Percentiles rank a stretch among this genome's conserved stretches.
phyloP scores from a whole-genome alignment of 352 stramenopile genomes.

The Globisporangium uncinulatum region DNA sequence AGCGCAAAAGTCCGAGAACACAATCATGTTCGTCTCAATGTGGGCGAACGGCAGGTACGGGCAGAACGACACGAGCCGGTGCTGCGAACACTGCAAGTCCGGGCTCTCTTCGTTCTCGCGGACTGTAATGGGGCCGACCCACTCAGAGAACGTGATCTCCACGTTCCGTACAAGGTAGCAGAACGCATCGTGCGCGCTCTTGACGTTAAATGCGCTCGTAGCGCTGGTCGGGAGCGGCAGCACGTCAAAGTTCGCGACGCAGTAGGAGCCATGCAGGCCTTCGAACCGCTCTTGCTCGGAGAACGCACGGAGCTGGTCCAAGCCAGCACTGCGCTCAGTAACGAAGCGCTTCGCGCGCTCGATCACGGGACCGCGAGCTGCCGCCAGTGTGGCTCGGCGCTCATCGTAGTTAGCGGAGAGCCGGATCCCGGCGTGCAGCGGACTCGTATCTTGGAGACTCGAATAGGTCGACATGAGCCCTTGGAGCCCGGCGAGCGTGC shows the following conservation, averaged over 20 bases:
- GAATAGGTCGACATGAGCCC: slow-evolving; percentile 3
- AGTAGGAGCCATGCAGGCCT: slow-evolving; percentile 29
- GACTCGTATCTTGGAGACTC: not conserved
- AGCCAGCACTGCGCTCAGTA: slow-evolving; percentile 14
- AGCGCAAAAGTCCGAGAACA: slow-evolving; percentile 2
- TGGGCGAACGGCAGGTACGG: not conserved
- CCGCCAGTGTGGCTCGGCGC: slow-evolving; percentile 20
- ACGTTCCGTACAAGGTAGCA: slow-evolving; percentile 34
- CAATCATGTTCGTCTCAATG: slow-evolving; percentile 7
- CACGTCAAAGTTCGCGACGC: slow-evolving; percentile 37
- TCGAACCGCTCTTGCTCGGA: slow-evolving; percentile 40
- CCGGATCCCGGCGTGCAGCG: slow-evolving; percentile 14
- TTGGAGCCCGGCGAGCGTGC: slow-evolving; percentile 6
- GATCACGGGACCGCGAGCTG: slow-evolving; percentile 21
- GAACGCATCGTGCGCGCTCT: slow-evolving; percentile 30
- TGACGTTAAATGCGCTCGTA: slow-evolving; percentile 18
- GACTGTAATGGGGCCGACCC: slow-evolving; percentile 8
- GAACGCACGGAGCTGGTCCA: slow-evolving; percentile 22
- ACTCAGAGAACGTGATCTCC: slow-evolving; percentile 58
- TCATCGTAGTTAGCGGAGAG: slow-evolving; percentile 19
- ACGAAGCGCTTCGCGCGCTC: slow-evolving; percentile 25
- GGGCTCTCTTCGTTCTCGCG: slow-evolving; percentile 10
- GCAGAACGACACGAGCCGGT: slow-evolving; percentile 1
- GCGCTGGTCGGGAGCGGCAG: slow-evolving; percentile 16
- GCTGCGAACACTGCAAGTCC: not conserved